Evolutionary conservation across 768 basidiomycete genomes (phyloP), one percentile per base, ranked within the genome.

Genomic region (Dentipellis fragilis): DNA sequence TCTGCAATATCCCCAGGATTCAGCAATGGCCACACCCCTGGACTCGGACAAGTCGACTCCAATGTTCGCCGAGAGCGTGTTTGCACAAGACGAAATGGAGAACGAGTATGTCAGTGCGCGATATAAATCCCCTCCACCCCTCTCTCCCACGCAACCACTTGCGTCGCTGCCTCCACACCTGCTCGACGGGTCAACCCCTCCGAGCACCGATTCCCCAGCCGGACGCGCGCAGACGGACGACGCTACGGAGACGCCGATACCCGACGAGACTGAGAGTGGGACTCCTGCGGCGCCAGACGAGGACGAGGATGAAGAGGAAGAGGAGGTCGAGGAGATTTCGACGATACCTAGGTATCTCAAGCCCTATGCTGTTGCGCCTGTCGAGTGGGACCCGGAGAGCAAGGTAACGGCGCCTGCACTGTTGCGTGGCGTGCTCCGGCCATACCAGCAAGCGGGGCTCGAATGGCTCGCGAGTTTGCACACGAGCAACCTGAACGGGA

Each of bases 391-490:
- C 54, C 66, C 77, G 1, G 74, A 79, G 39, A 68, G 70, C 34
- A 80, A 78, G 64, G 71, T 90, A 47, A 80, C 73, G 39, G 75
- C 87, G 0, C 83, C 85, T 6, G 71, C 89, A 7, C 74, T 99
- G 35, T 78, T 96, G 3, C 89, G 95, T 4, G 95, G 93, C 1
- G 80, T 80, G 39, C 73, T 99, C 48, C 84, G 93, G 16, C 93
- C 93, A 9, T 99, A 98, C 65, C 95, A 99, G 66, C 84, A 94
- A 50, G 79, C 89, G 3, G 95, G 95, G 0, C 71, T 96, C 51
- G 93, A 97, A 67, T 98, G 95, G 95, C 82, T 96, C 45, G 87
- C 91, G 5, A 89, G 84, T 64, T 73, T 95, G 55, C 92, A 94
- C 66, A 73, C 75, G 39, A 90, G 90, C 61, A 83, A 84, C 60